These are phyloP conservation scores for Zygosaccharomyces pseudorouxii DNA, from an alignment of 805 yeast species.

Conservation along the genomic window DNA sequence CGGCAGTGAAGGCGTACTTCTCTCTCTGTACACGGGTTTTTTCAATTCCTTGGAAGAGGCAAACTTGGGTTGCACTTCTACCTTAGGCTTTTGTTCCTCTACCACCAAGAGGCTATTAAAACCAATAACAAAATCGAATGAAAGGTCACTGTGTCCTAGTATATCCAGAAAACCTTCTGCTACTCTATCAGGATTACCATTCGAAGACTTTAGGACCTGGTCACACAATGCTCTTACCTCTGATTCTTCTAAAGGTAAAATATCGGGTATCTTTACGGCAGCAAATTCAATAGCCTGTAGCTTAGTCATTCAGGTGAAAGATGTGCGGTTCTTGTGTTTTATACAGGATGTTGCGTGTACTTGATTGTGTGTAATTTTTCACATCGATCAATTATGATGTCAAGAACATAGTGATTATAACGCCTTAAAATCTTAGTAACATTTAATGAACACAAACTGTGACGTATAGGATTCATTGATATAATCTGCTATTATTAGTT, in stretches of 20 bases:
- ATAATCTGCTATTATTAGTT: no score
- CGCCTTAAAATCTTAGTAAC: background rate
- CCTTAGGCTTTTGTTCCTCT: background rate
- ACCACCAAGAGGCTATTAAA: constrained; percentile 24
- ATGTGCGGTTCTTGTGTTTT: background rate
- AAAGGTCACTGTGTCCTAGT: constrained; percentile 31
- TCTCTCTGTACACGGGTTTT: constrained; percentile 1
- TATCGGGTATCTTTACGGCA: constrained; percentile 25
- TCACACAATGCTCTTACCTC: constrained; percentile 28
- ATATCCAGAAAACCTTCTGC: constrained; percentile 31
- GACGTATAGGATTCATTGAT: no score
- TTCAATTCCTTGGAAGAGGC: background rate
- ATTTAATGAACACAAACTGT: no score
- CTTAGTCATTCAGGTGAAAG: constrained; percentile 22
- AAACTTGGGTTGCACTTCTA: background rate
- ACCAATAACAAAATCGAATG: constrained; percentile 31
- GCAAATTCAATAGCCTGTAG: constrained; percentile 31
- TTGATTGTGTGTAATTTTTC: background rate
- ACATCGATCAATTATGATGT: background rate
- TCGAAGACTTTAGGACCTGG: constrained; percentile 22
- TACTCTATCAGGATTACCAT: constrained; percentile 23
- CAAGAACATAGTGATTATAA: background rate
- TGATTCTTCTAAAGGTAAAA: constrained; percentile 31
- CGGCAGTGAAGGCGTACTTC: constrained; percentile 1
- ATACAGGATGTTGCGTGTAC: background rate